Conservation (phyloP, 768 basidiomycete genomes). For the Boletus tomentosulus region DNA sequence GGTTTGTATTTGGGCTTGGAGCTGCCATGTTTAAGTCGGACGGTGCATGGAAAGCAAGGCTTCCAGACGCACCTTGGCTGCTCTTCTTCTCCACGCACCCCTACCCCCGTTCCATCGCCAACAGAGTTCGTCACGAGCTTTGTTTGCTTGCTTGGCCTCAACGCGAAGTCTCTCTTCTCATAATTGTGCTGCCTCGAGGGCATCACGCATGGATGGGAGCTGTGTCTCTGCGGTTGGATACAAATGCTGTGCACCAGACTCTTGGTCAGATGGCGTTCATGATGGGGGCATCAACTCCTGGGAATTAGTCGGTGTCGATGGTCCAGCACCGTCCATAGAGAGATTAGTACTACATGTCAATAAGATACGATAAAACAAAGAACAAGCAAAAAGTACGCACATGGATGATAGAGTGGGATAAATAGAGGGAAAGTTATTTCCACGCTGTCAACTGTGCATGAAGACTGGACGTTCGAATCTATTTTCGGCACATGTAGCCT, state of each 20-base stretch:
- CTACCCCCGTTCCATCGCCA: conserved; percentile 46
- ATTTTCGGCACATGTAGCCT: conserved; percentile 14
- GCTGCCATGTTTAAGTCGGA: conserved; percentile 28
- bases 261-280: conserved; percentile 1
- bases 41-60: not conserved
- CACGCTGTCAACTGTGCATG: conserved; percentile 12
- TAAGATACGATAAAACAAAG: conserved; percentile 15
- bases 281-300: conserved; percentile 15
- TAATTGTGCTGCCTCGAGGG: conserved; percentile 52
- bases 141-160: conserved; percentile 23
- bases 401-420: conserved; percentile 12
- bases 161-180: conserved; percentile 49
- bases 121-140: conserved; percentile 45
- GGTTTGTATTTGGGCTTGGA: conserved; percentile 51
- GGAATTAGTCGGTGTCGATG: conserved; percentile 22
- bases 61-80: conserved; percentile 43
- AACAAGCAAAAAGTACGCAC: conserved; percentile 11
- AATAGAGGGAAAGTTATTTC: conserved; percentile 4
- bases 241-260: not conserved
- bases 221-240: conserved; percentile 38
- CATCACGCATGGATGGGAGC: conserved; percentile 51
- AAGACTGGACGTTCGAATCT: conserved; percentile 9
- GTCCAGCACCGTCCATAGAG: conserved; percentile 11
- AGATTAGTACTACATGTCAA: conserved; percentile 12
- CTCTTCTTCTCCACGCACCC: conserved; percentile 40